Evolutionary conservation across 2,329 filamentous ascomycete species (phyloP).

Genomic region (Sphaerulina vaccinii): DNA sequence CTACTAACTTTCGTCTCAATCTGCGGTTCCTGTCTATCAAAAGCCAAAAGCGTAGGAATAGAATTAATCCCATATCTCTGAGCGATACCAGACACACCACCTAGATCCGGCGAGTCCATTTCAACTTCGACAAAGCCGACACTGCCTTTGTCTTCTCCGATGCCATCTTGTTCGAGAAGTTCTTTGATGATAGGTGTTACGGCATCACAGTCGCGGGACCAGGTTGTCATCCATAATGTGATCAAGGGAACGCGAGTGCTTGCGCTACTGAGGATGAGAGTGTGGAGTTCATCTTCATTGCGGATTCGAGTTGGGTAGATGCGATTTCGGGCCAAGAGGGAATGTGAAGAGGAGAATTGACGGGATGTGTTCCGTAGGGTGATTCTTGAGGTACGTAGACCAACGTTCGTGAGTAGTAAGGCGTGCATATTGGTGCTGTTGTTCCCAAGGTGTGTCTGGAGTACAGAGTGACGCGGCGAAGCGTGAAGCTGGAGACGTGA

Average conservation of each 20-base stretch:
- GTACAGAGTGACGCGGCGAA: no score
- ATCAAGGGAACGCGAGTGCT: constrained; percentile 46
- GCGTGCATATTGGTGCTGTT: no score
- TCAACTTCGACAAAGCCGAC: constrained; percentile 51
- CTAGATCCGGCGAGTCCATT: constrained; percentile 47
- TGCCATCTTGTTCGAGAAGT: constrained; percentile 45
- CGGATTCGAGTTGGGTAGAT: constrained; percentile 44
- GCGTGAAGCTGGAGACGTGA: no score
- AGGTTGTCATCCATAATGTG: constrained; percentile 52
- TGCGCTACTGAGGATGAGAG: constrained; percentile 49
- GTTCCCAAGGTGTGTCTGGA: no score
- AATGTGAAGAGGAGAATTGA: constrained; percentile 25
- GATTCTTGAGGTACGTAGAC: no score
- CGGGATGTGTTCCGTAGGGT: no score
- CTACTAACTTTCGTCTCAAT: constrained; percentile 46
- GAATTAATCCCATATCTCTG: constrained; percentile 47
- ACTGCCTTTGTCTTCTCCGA: constrained; percentile 47
- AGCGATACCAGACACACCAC: constrained; percentile 37
- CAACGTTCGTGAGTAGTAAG: no score
- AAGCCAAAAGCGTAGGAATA: constrained; percentile 52
- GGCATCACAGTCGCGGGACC: constrained; percentile 46
- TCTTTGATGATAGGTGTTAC: constrained; percentile 45
- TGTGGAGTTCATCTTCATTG: constrained; percentile 48
- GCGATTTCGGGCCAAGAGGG: constrained; percentile 34
- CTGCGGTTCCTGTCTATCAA: constrained; percentile 51